A percentile compares a stretch with the other conserved stretches of the same genome.
Evolutionary conservation across 2,329 filamentous ascomycete genomes (phyloP).

Genomic region (Aureobasidium sp.): DNA sequence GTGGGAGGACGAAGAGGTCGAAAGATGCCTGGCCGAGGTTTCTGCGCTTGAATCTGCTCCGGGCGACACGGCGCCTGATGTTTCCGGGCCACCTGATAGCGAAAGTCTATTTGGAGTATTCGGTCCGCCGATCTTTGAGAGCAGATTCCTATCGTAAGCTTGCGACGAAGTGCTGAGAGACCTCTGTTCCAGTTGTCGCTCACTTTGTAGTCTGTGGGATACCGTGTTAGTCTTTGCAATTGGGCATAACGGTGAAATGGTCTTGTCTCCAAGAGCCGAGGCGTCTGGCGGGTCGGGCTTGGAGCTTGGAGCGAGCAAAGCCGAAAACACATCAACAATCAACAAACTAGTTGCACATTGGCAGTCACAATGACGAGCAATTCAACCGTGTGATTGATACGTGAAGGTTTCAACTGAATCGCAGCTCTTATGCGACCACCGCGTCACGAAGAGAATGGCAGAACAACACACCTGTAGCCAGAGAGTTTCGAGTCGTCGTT

Average conservation of each 20-base stretch:
- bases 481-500: slow-evolving; percentile 26
- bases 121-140: slow-evolving; percentile 54
- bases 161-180: slow-evolving; percentile 51
- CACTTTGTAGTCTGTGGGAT: slow-evolving; percentile 45
- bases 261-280: neutral
- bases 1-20: slow-evolving; percentile 15
- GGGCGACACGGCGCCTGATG: slow-evolving; percentile 26
- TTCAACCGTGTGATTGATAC: too few species aligned
- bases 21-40: slow-evolving; percentile 34
- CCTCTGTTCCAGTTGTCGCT: slow-evolving; percentile 49
- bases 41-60: slow-evolving; percentile 33
- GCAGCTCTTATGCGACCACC: neutral
- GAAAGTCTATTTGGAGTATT: slow-evolving; percentile 43
- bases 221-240: neutral
- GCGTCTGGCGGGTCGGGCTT: neutral
- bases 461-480: slow-evolving; percentile 33
- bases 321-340: neutral
- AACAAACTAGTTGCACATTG: neutral
- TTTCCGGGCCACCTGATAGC: slow-evolving; percentile 22
- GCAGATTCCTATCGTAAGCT: slow-evolving; percentile 53
- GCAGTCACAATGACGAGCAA: neutral
- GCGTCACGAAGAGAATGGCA: neutral
- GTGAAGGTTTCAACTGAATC: neutral
- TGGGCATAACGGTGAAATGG: neutral
- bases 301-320: neutral